These are phyloP conservation scores for Colletotrichum tabaci DNA, from an alignment of 2,329 filamentous ascomycete genomes.

Conservation along the genomic window DNA sequence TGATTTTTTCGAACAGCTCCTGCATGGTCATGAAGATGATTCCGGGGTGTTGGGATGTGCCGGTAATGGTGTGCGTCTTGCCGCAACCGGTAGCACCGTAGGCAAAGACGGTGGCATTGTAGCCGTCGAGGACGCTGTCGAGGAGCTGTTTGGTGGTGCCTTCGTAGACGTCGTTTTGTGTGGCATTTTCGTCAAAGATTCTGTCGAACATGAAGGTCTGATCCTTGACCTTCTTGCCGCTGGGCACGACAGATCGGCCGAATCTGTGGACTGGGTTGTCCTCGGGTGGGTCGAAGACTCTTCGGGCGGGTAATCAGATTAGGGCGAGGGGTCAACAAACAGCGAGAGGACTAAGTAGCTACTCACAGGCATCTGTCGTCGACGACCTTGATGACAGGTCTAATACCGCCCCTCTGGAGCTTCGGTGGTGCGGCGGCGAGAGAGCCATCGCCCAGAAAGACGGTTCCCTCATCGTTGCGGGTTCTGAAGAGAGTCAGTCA, in stretches of 20 bases:
- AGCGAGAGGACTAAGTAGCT: neutral
- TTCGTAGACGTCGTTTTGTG: conserved; percentile 95
- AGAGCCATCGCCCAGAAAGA: conserved; percentile 97
- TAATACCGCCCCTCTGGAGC: conserved; percentile 86
- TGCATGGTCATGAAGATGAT: conserved; percentile 99
- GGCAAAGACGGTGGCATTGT: conserved; percentile 98
- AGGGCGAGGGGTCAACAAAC: conserved; percentile 35
- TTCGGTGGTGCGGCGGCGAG: conserved; percentile 91
- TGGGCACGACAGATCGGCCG: conserved; percentile 83
- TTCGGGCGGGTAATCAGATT: conserved; percentile 57
- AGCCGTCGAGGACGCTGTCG: conserved; percentile 95
- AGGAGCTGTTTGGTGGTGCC: conserved; percentile 90
- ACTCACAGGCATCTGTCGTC: conserved; percentile 96
- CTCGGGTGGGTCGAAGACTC: conserved; percentile 97
- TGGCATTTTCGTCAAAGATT: conserved; percentile 95
- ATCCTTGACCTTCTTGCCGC: conserved; percentile 94
- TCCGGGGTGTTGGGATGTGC: conserved; percentile 91
- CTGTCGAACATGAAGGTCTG: conserved; percentile 97
- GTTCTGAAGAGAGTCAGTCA: conserved; percentile 28
- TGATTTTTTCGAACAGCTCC: conserved; percentile 96
- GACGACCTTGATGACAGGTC: conserved; percentile 94
- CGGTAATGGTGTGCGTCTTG: conserved; percentile 98
- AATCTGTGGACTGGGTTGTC: conserved; percentile 93
- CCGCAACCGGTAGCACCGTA: conserved; percentile 98
- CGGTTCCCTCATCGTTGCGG: conserved; percentile 83